A percentile compares a stretch with the other conserved stretches of the same genome.
These are phyloP conservation scores for Pseudopithomyces chartarum DNA, from an alignment of 2,329 filamentous ascomycete genomes.

Conservation along the genomic window DNA sequence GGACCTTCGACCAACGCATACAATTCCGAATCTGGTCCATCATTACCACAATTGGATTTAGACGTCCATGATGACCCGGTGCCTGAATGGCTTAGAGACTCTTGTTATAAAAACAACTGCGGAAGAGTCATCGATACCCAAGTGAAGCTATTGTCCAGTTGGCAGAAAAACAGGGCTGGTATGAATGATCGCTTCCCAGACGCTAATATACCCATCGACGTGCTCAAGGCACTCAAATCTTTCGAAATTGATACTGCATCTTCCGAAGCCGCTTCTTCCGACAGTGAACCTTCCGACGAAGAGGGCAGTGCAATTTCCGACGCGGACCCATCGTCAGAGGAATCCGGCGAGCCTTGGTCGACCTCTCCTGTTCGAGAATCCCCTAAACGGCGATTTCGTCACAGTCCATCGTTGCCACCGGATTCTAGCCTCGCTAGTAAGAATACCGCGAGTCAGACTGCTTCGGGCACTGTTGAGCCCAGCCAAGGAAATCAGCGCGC, in stretches of 20 bases:
- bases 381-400: slow-evolving; percentile 16
- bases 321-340: not conserved
- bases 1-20: not conserved
- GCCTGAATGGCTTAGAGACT: slow-evolving; percentile 3
- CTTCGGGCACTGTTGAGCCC: not conserved
- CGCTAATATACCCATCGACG: slow-evolving; percentile 46
- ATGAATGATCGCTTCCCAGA: slow-evolving; percentile 39
- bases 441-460: not conserved
- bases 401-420: slow-evolving; percentile 28
- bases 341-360: slow-evolving; percentile 23
- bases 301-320: not conserved
- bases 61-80: not conserved
- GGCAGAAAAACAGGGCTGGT: slow-evolving; percentile 24
- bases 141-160: slow-evolving; percentile 2
- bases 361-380: slow-evolving; percentile 20
- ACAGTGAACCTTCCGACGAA: not conserved
- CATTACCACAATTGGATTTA: not conserved
- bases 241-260: not conserved
- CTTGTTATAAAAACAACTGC: not conserved
- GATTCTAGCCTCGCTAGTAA: slow-evolving; percentile 30
- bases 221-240: slow-evolving; percentile 27
- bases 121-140: slow-evolving; percentile 2
- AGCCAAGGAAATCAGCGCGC: not conserved
- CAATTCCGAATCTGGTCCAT: not conserved
- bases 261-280: not conserved